Evolutionary conservation across 768 basidiomycete genomes (phyloP), one percentile per base, ranked within the genome.

Genomic region (Lactarius hatsudake): DNA sequence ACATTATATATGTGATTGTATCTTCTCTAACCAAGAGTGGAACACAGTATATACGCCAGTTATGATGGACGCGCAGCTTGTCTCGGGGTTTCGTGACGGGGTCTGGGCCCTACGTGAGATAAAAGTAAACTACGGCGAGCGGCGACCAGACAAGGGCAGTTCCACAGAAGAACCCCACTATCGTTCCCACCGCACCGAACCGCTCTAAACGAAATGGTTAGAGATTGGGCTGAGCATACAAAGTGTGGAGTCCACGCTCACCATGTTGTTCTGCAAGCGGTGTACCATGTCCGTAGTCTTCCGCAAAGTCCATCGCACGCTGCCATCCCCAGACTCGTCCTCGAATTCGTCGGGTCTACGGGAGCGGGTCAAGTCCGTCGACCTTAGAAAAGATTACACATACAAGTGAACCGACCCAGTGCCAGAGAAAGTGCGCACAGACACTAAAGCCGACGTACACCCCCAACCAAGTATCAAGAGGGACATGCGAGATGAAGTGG

Each of bases 61-160:
- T 17, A 40, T 40, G 40, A 13, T 40, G 13, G 38, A 40, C 38
- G 13, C 38, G 38, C 38, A 40, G 13, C 3, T 10, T 5, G 40
- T 40, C 36, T 13, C 12, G 34, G 9, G 9, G 9, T 45, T n/a
- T 45, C 45, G 15, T 51, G 48, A 12, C n/a, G 45, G 20, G 45
- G 10, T 10, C n/a, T 51, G 18, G 18, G 17, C 54, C 30, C 40
- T 28, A 12, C 26, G 12, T 20, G 10, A 58, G 57, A 57, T 9
- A 38, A 13, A 43, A 36, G n/a, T 59, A 67, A 4, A 48, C 32
- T 2, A 45, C 9, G 51, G 38, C 26, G 8, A 67, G 66, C 1
- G 66, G 66, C 8, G 32, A 63, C n/a, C 40, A 67, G 26, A 67
- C 51, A n/a, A 67, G 32, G 5, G 57, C 51, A 5, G 54, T 63